Conservation (phyloP, 495 filamentous ascomycete genomes). For the Letharia columbiana region DNA sequence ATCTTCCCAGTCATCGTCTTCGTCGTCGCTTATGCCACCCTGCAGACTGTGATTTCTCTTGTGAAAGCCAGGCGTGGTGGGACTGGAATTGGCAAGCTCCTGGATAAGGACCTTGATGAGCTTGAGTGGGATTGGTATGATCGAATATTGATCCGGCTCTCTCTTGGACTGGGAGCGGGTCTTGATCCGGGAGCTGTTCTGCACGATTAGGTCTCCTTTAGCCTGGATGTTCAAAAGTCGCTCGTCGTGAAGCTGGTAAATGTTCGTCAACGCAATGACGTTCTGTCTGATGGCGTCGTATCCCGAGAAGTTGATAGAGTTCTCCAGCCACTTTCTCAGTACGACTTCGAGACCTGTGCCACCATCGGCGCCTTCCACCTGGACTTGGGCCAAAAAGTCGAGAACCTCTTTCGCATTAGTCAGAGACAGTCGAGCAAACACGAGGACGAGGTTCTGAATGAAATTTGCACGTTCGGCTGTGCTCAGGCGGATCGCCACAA, state of each 20-base stretch:
- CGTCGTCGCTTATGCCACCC: constrained; percentile 45
- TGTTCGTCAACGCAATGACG: constrained; percentile 80
- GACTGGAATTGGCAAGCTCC: constrained; percentile 58
- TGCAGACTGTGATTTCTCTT: constrained; percentile 33
- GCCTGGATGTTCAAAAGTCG: constrained; percentile 71
- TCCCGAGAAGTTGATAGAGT: constrained; percentile 89
- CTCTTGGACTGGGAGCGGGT: constrained; percentile 79
- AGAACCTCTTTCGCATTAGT: constrained; percentile 81
- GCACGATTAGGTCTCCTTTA: constrained; percentile 83
- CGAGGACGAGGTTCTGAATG: constrained; percentile 86
- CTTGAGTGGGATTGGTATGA: constrained; percentile 78
- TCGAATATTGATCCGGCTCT: constrained; percentile 85
- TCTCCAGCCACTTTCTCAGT: constrained; percentile 89
- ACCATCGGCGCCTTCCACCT: constrained; percentile 50
- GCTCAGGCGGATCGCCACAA: constrained; percentile 77
- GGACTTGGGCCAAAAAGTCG: constrained; percentile 76
- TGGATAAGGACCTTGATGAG: constrained; percentile 93
- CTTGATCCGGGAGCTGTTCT: constrained; percentile 75
- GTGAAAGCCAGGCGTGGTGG: constrained; percentile 27
- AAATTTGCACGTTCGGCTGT: constrained; percentile 74
- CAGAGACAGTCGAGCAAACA: constrained; percentile 84
- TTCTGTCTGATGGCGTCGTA: constrained; percentile 97
- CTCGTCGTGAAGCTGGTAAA: constrained; percentile 80
- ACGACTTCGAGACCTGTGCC: constrained; percentile 79
- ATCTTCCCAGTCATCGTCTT: constrained; percentile 89